Percentiles rank a stretch among this genome's conserved stretches.
phyloP scores from a whole-genome alignment of 495 filamentous ascomycete species.

The Evernia prunastri region DNA sequence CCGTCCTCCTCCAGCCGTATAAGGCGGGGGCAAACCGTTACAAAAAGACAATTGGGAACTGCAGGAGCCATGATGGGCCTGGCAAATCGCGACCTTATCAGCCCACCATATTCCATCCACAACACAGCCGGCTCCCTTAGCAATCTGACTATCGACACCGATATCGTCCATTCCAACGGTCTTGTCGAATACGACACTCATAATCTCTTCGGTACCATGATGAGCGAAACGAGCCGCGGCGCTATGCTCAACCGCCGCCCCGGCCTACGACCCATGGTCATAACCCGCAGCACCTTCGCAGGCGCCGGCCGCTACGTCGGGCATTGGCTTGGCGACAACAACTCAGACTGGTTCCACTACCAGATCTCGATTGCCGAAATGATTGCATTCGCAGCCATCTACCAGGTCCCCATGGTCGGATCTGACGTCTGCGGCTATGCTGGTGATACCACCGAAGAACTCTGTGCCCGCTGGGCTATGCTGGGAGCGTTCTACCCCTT shows the following conservation, averaged over 20 bases:
- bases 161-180: slow-evolving; percentile 65
- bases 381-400: slow-evolving; percentile 70
- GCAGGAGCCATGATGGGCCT: slow-evolving; percentile 44
- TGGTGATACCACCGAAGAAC: slow-evolving; percentile 63
- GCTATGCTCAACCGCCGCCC: slow-evolving; percentile 69
- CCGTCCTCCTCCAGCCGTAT: slow-evolving; percentile 36
- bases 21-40: slow-evolving; percentile 13
- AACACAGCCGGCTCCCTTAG: slow-evolving; percentile 65
- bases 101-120: slow-evolving; percentile 67
- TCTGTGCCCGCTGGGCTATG: slow-evolving; percentile 81
- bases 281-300: slow-evolving; percentile 78
- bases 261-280: slow-evolving; percentile 61
- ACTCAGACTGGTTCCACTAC: slow-evolving; percentile 67
- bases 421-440: slow-evolving; percentile 77
- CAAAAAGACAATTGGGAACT: slow-evolving; percentile 13
- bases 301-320: slow-evolving; percentile 73
- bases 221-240: slow-evolving; percentile 58
- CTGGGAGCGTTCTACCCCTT: slow-evolving; percentile 77
- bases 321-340: slow-evolving; percentile 86
- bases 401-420: slow-evolving; percentile 82
- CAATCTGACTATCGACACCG: slow-evolving; percentile 68
- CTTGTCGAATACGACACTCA: slow-evolving; percentile 73
- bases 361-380: slow-evolving; percentile 60
- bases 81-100: slow-evolving; percentile 58
- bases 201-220: slow-evolving; percentile 85